Percentiles rank a stretch among this genome's conserved stretches.
Evolutionary conservation across 139 green algal genomes (phyloP).

Genomic region (Chlamydomonas eustigma): DNA sequence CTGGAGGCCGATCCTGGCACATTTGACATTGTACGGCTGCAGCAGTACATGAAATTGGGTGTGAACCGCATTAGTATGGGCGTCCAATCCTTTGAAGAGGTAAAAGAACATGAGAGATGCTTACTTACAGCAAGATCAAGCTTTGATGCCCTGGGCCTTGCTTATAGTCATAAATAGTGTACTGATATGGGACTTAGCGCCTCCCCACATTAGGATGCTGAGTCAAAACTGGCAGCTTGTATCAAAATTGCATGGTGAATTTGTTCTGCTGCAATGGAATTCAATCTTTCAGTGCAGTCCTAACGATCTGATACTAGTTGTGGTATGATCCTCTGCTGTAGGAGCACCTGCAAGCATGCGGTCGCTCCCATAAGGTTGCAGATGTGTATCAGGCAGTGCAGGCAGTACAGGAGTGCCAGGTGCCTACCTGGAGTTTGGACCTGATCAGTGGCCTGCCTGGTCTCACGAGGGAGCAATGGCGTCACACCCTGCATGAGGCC

Average conservation of each 20-base stretch:
- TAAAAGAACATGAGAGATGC: too few relatives aligned
- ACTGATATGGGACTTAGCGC: too few relatives aligned
- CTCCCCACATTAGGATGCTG: too few relatives aligned
- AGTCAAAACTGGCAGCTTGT: too few relatives aligned
- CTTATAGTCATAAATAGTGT: too few relatives aligned
- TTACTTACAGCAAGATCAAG: too few relatives aligned
- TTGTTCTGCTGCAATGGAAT: too few relatives aligned
- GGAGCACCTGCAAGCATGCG: constrained; percentile 63
- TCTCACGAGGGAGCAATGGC: constrained; percentile 62
- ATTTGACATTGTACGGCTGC: constrained; percentile 74
- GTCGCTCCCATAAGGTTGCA: constrained; percentile 58
- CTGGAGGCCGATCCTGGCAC: constrained; percentile 95
- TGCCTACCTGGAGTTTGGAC: constrained; percentile 87
- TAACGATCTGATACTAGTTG: too few relatives aligned
- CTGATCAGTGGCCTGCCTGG: constrained; percentile 83
- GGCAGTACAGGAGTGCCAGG: constrained; percentile 45
- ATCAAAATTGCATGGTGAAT: too few relatives aligned
- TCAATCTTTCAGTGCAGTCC: too few relatives aligned
- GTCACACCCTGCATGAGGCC: constrained; percentile 54
- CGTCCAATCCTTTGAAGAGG: constrained; percentile 76
- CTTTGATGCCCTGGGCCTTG: too few relatives aligned
- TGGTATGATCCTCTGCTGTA: too few relatives aligned
- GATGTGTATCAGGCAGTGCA: constrained; percentile 70
- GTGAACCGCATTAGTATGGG: constrained; percentile 89
- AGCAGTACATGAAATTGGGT: constrained; percentile 67